These are phyloP conservation scores for Candida patagonica DNA, from an alignment of 805 yeast species.

Conservation along the genomic window DNA sequence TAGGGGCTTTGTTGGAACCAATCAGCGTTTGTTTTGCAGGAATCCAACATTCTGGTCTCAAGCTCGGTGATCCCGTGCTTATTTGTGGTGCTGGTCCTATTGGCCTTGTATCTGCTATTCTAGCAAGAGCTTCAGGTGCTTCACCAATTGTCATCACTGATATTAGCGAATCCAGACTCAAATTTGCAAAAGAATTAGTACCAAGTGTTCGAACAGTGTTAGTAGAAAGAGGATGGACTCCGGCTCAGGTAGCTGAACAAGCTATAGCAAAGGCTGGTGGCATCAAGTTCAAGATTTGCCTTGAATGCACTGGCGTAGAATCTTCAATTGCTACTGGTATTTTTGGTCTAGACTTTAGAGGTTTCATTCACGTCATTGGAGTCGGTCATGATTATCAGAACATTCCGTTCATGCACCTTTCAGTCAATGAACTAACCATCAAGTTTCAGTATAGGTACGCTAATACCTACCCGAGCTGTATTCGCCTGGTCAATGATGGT, in stretches of 20 bases:
- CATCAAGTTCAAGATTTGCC: conserved; percentile 33
- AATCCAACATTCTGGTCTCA: conserved; percentile 38
- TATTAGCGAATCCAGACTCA: conserved; percentile 35
- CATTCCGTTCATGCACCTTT: conserved; percentile 47
- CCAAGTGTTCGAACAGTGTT: conserved; percentile 40
- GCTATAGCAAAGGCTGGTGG: conserved; percentile 32
- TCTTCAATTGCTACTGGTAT: conserved; percentile 38
- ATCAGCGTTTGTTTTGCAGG: conserved; percentile 47
- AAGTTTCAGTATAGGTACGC: conserved; percentile 46
- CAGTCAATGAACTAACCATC: conserved; percentile 43
- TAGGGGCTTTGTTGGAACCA: conserved; percentile 51
- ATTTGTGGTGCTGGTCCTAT: conserved; percentile 56
- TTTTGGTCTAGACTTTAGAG: conserved; percentile 40
- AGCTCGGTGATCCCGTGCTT: conserved; percentile 40
- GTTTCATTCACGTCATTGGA: conserved; percentile 40
- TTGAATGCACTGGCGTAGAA: conserved; percentile 51
- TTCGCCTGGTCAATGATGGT: conserved; percentile 38
- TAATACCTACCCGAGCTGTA: conserved; percentile 50
- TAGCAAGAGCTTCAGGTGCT: conserved; percentile 46
- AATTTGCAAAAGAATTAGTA: conserved; percentile 37
- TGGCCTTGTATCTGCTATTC: conserved; percentile 39
- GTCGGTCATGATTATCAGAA: conserved; percentile 41
- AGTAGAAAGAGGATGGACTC: conserved; percentile 33
- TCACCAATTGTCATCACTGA: conserved; percentile 45
- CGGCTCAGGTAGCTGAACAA: conserved; percentile 23